phyloP scores from a whole-genome alignment of 768 basidiomycete genomes.

The Boletus sensibilis region DNA sequence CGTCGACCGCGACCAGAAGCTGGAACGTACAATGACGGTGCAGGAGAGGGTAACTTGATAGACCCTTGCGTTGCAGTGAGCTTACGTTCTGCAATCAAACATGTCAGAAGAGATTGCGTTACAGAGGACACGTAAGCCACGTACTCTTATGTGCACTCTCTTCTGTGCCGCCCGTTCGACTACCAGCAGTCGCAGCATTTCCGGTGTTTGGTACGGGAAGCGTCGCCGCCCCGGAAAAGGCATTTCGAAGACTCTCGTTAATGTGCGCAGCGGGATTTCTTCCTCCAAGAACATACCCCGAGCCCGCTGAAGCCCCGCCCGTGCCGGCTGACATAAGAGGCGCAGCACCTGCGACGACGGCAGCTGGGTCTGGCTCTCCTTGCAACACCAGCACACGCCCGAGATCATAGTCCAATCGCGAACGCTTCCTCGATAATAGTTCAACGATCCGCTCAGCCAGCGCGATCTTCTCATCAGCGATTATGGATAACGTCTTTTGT shows the following conservation, averaged over 20 bases:
- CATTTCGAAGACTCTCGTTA: constrained; percentile 39
- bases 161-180: constrained; percentile 21
- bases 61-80: constrained; percentile 29
- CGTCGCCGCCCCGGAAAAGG: constrained; percentile 30
- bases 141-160: constrained; percentile 33
- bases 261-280: constrained; percentile 42
- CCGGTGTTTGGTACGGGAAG: constrained; percentile 19
- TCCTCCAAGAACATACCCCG: constrained; percentile 34
- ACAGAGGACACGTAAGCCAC: not conserved
- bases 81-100: constrained; percentile 28
- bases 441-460: constrained; percentile 45
- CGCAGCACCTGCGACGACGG: constrained; percentile 29
- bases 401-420: constrained; percentile 48
- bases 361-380: constrained; percentile 41
- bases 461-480: constrained; percentile 43
- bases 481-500: constrained; percentile 29
- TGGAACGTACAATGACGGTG: constrained; percentile 30
- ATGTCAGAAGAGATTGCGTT: constrained; percentile 1
- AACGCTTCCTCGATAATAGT: constrained; percentile 45
- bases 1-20: constrained; percentile 33
- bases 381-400: constrained; percentile 43
- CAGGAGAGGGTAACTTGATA: constrained; percentile 37
- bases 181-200: constrained; percentile 1
- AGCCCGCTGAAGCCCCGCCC: constrained; percentile 12
- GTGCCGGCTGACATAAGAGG: constrained; percentile 19